phyloP scores from a whole-genome alignment of 192 early-diverging fungal species.

The Gorgonomyces haynaldii region DNA sequence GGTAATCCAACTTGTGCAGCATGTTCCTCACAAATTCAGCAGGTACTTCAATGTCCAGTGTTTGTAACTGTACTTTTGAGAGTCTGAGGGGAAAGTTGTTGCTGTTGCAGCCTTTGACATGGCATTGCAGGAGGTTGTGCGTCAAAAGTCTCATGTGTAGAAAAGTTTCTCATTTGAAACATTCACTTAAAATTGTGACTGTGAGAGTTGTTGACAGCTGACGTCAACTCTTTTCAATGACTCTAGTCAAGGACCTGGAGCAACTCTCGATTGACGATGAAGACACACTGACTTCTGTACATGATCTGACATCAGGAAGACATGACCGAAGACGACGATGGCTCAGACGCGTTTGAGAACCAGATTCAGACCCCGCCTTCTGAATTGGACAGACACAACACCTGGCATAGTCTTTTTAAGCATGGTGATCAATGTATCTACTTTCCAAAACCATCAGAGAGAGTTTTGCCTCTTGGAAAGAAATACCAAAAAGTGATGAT shows the following conservation, averaged over 20 bases:
- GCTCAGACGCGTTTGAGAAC: too few relatives aligned
- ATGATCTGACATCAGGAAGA: too few relatives aligned
- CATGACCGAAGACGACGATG: too few relatives aligned
- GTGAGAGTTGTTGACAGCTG: too few relatives aligned
- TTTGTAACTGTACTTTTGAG: constrained; percentile 70
- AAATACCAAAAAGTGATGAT: constrained; percentile 13
- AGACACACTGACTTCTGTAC: too few relatives aligned
- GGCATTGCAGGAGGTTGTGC: constrained; percentile 98
- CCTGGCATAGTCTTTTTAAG: constrained; percentile 20
- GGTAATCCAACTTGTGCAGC: constrained; percentile 72
- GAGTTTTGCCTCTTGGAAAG: constrained; percentile 11
- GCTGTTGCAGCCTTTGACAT: constrained; percentile 85
- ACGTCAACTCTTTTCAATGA: too few relatives aligned
- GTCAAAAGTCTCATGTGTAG: constrained; percentile 69
- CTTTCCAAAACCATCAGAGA: constrained; percentile 23
- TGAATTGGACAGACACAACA: constrained; percentile 3
- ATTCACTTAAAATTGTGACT: too few relatives aligned
- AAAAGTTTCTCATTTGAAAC: neutral
- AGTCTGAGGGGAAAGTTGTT: constrained; percentile 90
- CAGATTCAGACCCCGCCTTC: too few relatives aligned
- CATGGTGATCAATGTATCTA: constrained; percentile 27
- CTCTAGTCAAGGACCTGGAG: too few relatives aligned
- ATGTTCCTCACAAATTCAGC: constrained; percentile 73
- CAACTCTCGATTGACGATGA: too few relatives aligned
- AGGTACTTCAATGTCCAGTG: constrained; percentile 75